These are phyloP conservation scores for Penicillium sp. DNA, from an alignment of 2,329 filamentous ascomycete species.

Conservation along the genomic window DNA sequence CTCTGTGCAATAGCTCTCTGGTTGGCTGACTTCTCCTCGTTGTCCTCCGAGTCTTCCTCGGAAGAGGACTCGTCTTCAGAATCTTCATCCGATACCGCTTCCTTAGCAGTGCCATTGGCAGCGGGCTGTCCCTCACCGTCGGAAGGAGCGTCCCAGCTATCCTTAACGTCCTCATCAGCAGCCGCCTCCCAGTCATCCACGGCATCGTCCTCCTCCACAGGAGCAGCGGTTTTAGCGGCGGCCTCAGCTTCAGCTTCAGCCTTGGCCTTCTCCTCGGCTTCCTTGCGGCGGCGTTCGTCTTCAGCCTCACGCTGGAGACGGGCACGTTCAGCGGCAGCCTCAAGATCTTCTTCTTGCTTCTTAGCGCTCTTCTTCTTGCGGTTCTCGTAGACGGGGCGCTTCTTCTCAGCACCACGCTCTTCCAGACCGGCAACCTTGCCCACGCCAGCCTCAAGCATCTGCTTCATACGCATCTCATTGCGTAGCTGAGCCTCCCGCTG, in stretches of 20 bases:
- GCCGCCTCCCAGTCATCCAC: conserved; percentile 83
- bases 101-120: conserved; percentile 13
- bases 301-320: conserved; percentile 46
- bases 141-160: conserved; percentile 77
- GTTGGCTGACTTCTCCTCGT: conserved; percentile 70
- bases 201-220: conserved; percentile 50
- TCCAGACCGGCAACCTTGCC: conserved; percentile 44
- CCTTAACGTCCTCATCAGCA: conserved; percentile 73
- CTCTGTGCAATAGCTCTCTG: conserved; percentile 67
- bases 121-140: conserved; percentile 58
- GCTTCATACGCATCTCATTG: conserved; percentile 48
- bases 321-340: conserved; percentile 47
- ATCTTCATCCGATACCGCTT: conserved; percentile 25
- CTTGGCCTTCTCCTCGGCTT: conserved; percentile 72
- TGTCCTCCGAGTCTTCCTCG: conserved; percentile 56
- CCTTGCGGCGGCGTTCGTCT: conserved; percentile 57
- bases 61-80: conserved; percentile 42
- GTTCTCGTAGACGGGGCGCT: conserved; percentile 69
- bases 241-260: conserved; percentile 63
- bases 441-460: conserved; percentile 47
- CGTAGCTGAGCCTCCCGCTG: conserved; percentile 46
- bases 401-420: conserved; percentile 58
- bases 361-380: conserved; percentile 70
- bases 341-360: conserved; percentile 55
- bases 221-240: conserved; percentile 56